phyloP scores from a whole-genome alignment of 352 stramenopile genomes.

The Pythium sukuiense region DNA sequence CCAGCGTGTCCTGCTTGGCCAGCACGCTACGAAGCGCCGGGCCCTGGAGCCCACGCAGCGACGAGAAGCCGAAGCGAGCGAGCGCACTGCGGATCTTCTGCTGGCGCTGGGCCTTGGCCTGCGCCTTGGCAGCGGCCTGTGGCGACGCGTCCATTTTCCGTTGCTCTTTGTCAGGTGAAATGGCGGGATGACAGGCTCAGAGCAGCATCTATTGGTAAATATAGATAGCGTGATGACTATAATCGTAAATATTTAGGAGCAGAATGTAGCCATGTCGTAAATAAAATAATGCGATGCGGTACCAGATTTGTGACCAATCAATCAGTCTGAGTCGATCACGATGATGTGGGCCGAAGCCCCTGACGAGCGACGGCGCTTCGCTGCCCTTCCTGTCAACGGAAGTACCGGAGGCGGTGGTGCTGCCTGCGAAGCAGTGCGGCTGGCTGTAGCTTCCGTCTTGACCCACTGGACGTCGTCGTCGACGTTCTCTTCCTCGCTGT shows the following conservation, averaged over 20 bases:
- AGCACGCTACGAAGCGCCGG: constrained; percentile 47
- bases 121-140: not conserved
- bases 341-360: constrained; percentile 7
- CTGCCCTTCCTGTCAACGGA: not conserved
- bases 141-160: not conserved
- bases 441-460: constrained; percentile 7
- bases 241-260: not conserved
- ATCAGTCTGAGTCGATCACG: constrained; percentile 17
- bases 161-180: not conserved
- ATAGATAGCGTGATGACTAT: not conserved
- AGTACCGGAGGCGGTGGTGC: not conserved
- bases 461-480: constrained; percentile 19
- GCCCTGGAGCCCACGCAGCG: constrained; percentile 43
- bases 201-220: not conserved
- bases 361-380: not conserved
- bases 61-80: constrained; percentile 43
- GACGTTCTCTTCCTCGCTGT: constrained; percentile 11
- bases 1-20: constrained; percentile 53
- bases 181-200: constrained; percentile 9
- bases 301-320: not conserved
- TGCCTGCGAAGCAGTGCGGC: not conserved
- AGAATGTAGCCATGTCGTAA: constrained; percentile 15
- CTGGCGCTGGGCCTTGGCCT: constrained; percentile 37
- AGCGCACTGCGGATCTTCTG: constrained; percentile 52
- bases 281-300: constrained; percentile 1